Evolutionary conservation across 2,329 filamentous ascomycete species (phyloP).

Genomic region (Ceratocystis cacaofunesta): DNA sequence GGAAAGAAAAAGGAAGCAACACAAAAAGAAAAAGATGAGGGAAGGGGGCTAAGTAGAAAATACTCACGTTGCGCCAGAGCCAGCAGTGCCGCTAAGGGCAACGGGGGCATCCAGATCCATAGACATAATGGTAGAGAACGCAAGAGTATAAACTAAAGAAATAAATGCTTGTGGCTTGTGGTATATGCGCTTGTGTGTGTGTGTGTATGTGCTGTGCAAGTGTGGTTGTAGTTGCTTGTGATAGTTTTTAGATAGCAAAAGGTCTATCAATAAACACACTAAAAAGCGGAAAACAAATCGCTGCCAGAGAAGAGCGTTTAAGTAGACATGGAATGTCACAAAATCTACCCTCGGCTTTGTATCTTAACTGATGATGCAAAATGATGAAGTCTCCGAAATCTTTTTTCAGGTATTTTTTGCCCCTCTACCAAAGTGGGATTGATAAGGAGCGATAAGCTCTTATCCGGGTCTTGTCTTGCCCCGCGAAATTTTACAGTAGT

Average conservation of each 20-base stretch:
- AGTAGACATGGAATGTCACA: background rate
- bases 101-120: conserved; percentile 34
- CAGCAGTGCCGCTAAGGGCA: conserved; percentile 24
- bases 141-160: background rate
- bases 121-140: conserved; percentile 21
- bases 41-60: background rate
- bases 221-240: background rate
- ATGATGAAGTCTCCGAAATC: conserved; percentile 12
- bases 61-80: conserved; percentile 29
- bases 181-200: background rate
- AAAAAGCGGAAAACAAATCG: background rate
- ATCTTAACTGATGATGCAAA: conserved; percentile 10
- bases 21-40: background rate
- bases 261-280: background rate
- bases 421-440: conserved; percentile 11
- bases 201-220: background rate
- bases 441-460: conserved; percentile 15
- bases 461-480: conserved; percentile 11
- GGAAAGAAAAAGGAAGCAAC: background rate
- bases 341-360: background rate
- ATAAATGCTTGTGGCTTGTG: background rate
- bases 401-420: conserved; percentile 10
- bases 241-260: background rate
- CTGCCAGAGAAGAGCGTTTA: background rate
- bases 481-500: conserved; percentile 2